Percentiles rank a stretch among this genome's conserved stretches.
These are phyloP conservation scores for Ophiostoma quercus DNA, from an alignment of 2,329 filamentous ascomycete species.

Conservation along the genomic window DNA sequence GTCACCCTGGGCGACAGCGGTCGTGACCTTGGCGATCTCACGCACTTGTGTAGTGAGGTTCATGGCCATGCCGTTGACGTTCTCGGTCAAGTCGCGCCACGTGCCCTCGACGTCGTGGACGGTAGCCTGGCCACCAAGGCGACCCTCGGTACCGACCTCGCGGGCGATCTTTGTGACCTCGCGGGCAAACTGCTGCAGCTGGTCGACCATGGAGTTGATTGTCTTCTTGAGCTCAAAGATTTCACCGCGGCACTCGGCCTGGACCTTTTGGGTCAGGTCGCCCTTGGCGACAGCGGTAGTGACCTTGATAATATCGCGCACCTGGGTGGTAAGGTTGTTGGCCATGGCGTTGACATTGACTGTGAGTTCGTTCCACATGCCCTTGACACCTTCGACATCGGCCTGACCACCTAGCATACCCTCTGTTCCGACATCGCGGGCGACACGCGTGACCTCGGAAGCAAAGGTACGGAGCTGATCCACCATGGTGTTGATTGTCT, in stretches of 20 bases:
- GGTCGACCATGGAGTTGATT: conserved; percentile 99
- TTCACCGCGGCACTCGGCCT: conserved; percentile 86
- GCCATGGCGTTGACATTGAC: conserved; percentile 87
- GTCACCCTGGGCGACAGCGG: conserved; percentile 89
- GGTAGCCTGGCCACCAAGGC: conserved; percentile 88
- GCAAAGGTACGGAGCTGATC: conserved; percentile 79
- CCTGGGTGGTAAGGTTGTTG: conserved; percentile 79
- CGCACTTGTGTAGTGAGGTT: conserved; percentile 96
- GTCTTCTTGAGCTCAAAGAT: conserved; percentile 94
- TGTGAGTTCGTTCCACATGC: conserved; percentile 84
- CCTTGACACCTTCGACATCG: conserved; percentile 76
- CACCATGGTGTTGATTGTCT: conserved; percentile 87
- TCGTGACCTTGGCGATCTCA: conserved; percentile 95
- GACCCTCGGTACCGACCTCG: conserved; percentile 93
- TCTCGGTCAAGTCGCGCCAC: conserved; percentile 91
- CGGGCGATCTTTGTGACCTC: conserved; percentile 95
- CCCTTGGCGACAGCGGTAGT: conserved; percentile 70
- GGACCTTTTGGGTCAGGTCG: conserved; percentile 94
- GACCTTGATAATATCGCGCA: conserved; percentile 88
- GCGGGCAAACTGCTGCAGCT: conserved; percentile 90
- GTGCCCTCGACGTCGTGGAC: conserved; percentile 96
- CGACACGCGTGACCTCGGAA: conserved; percentile 76
- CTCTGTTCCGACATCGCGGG: conserved; percentile 77
- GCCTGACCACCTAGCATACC: conserved; percentile 78
- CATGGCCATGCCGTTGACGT: conserved; percentile 98